These are phyloP conservation scores for Psilocybe subaeruginosa DNA, from an alignment of 768 basidiomycete species.

Conservation along the genomic window DNA sequence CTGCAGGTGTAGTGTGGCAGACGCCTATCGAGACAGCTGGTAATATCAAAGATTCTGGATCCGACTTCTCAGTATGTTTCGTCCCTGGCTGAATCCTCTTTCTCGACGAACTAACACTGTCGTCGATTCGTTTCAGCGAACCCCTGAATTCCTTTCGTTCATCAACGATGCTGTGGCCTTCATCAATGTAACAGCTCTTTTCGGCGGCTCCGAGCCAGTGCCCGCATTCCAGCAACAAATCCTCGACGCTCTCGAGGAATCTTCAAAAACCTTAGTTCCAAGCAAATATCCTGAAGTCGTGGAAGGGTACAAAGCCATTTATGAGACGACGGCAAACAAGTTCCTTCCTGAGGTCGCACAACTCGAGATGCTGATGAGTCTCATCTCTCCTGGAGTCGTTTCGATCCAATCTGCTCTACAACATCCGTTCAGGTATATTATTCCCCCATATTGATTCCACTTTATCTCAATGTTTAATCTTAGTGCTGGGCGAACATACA, in stretches of 20 bases:
- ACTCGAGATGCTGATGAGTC: slow-evolving; percentile 57
- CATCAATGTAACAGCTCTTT: slow-evolving; percentile 53
- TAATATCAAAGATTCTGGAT: slow-evolving; percentile 25
- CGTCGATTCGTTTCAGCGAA: slow-evolving; percentile 22
- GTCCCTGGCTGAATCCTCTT: not conserved
- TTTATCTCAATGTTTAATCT: not conserved
- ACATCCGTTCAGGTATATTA: slow-evolving; percentile 54
- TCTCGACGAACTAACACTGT: not conserved
- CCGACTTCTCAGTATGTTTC: slow-evolving; percentile 28
- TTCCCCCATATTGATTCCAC: not conserved
- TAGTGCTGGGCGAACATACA: slow-evolving; percentile 41
- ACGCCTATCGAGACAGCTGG: slow-evolving; percentile 30
- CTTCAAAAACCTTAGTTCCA: slow-evolving; percentile 37
- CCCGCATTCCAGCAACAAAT: slow-evolving; percentile 21
- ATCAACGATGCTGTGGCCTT: slow-evolving; percentile 70
- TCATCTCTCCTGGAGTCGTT: slow-evolving; percentile 39
- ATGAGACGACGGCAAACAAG: slow-evolving; percentile 43
- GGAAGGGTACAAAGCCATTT: slow-evolving; percentile 60
- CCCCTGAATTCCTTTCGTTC: slow-evolving; percentile 52
- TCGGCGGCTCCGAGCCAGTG: slow-evolving; percentile 34
- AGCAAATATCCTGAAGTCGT: slow-evolving; percentile 46
- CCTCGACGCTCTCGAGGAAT: slow-evolving; percentile 9
- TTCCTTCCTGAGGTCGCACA: slow-evolving; percentile 48
- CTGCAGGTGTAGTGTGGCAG: slow-evolving; percentile 26
- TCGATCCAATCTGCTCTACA: slow-evolving; percentile 70